Conservation (phyloP, 1,284 basidiomycete genomes). For the Moesziomyces parantarcticus region DNA sequence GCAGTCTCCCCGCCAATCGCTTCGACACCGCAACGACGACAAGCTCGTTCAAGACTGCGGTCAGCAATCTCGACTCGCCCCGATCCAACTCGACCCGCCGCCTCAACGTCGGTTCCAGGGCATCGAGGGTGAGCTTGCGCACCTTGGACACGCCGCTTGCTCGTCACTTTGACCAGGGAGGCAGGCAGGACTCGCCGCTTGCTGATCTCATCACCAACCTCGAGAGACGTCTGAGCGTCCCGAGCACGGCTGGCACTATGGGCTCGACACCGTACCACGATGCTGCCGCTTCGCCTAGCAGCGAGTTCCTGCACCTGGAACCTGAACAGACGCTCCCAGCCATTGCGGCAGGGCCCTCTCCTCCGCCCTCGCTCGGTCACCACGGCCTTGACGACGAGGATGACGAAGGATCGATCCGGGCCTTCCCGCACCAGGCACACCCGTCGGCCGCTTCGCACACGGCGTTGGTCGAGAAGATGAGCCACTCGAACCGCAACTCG, state of each 20-base stretch:
- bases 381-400: slow-evolving; percentile 16
- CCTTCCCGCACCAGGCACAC: slow-evolving; percentile 18
- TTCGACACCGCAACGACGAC: slow-evolving; percentile 42
- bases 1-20: slow-evolving; percentile 24
- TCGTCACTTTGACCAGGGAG: slow-evolving; percentile 40
- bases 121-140: slow-evolving; percentile 33
- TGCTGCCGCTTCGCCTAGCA: slow-evolving; percentile 36
- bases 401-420: slow-evolving; percentile 26
- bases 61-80: slow-evolving; percentile 35
- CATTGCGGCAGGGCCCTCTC: slow-evolving; percentile 21
- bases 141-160: slow-evolving; percentile 36
- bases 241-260: slow-evolving; percentile 22
- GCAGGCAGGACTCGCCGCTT: slow-evolving; percentile 37
- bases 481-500: slow-evolving; percentile 18
- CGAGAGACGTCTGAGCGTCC: slow-evolving; percentile 32
- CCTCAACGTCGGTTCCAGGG: slow-evolving; percentile 14
- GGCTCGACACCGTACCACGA: slow-evolving; percentile 29
- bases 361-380: slow-evolving; percentile 11
- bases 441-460: slow-evolving; percentile 27
- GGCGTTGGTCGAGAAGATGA: slow-evolving; percentile 27
- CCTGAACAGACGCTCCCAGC: slow-evolving; percentile 4
- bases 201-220: slow-evolving; percentile 46
- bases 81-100: slow-evolving; percentile 17
- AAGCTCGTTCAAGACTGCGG: slow-evolving; percentile 40
- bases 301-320: slow-evolving; percentile 21